Percentiles rank a stretch among this genome's conserved stretches.
phyloP scores from a whole-genome alignment of 768 basidiomycete genomes.

The Thelephora ganbajun region DNA sequence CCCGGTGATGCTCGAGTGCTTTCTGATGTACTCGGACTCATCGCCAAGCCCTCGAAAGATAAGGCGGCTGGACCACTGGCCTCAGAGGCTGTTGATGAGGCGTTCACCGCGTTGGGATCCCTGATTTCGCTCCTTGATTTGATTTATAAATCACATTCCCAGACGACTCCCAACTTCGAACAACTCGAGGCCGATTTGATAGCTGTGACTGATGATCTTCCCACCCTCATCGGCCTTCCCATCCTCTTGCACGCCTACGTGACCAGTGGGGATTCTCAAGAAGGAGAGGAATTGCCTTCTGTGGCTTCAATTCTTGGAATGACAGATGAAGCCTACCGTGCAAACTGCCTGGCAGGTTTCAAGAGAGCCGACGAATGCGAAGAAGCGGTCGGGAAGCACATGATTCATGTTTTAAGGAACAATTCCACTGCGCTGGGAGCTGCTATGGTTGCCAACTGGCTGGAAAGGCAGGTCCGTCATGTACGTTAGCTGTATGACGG shows the following conservation, averaged over 20 bases:
- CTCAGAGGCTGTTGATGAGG: constrained; percentile 73
- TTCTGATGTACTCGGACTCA: constrained; percentile 40
- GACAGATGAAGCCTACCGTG: constrained; percentile 49
- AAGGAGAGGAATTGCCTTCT: constrained; percentile 20
- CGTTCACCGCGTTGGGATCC: constrained; percentile 48
- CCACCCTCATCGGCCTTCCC: constrained; percentile 62
- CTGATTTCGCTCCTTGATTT: constrained; percentile 44
- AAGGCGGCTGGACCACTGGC: constrained; percentile 40
- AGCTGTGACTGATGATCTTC: constrained; percentile 44
- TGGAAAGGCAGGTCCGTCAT: neutral
- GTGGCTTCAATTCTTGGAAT: constrained; percentile 45
- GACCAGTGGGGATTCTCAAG: constrained; percentile 4
- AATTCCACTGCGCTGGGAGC: neutral
- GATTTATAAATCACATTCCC: constrained; percentile 14
- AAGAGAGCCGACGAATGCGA: constrained; percentile 67
- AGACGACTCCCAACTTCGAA: constrained; percentile 8
- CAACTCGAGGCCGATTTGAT: constrained; percentile 29
- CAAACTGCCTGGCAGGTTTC: constrained; percentile 59
- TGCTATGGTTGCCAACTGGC: neutral
- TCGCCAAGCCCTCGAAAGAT: constrained; percentile 47
- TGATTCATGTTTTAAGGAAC: constrained; percentile 34
- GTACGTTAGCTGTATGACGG: neutral
- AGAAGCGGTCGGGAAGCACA: constrained; percentile 37
- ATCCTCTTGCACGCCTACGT: constrained; percentile 41
- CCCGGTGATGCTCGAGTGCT: constrained; percentile 47